Conservation (phyloP, 768 basidiomycete species). For the Clitopilus hobsonii region DNA sequence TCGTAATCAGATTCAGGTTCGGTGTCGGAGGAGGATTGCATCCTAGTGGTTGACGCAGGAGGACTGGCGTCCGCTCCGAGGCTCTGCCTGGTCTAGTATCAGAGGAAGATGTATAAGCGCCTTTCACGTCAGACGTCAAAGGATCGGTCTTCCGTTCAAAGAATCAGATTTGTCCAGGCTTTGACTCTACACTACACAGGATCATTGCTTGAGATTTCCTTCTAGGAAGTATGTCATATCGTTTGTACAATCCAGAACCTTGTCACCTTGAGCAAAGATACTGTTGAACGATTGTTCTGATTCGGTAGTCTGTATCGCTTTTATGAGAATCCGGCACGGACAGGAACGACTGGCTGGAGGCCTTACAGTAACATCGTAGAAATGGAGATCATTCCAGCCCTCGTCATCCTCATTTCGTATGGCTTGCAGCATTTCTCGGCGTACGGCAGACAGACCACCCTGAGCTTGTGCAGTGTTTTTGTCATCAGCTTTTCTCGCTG, state of each 20-base stretch:
- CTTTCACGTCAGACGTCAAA: conserved; percentile 35
- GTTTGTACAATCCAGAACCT: conserved; percentile 47
- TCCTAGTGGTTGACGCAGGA: no score
- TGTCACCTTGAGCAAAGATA: conserved; percentile 55
- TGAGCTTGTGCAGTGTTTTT: conserved; percentile 43
- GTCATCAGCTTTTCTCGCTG: conserved; percentile 67
- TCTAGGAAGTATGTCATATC: conserved; percentile 54
- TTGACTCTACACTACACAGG: conserved; percentile 36
- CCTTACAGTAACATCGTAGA: conserved; percentile 60
- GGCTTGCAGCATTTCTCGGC: conserved; percentile 74
- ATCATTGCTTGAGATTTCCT: conserved; percentile 22
- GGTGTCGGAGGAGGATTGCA: conserved; percentile 39
- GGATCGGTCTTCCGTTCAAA: no score
- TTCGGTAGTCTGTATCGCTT: conserved; percentile 45
- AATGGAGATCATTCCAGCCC: conserved; percentile 65
- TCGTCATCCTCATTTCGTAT: conserved; percentile 78
- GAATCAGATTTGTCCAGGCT: no score
- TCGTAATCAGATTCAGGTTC: conserved; percentile 43
- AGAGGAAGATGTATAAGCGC: background rate
- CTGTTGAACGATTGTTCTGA: conserved; percentile 55
- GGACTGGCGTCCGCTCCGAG: no score
- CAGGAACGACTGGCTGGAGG: no score
- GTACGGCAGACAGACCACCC: conserved; percentile 63
- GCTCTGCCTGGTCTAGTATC: no score
- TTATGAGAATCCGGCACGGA: no score